These are phyloP conservation scores for Mycena amicta DNA, from an alignment of 768 basidiomycete genomes.

Conservation along the genomic window DNA sequence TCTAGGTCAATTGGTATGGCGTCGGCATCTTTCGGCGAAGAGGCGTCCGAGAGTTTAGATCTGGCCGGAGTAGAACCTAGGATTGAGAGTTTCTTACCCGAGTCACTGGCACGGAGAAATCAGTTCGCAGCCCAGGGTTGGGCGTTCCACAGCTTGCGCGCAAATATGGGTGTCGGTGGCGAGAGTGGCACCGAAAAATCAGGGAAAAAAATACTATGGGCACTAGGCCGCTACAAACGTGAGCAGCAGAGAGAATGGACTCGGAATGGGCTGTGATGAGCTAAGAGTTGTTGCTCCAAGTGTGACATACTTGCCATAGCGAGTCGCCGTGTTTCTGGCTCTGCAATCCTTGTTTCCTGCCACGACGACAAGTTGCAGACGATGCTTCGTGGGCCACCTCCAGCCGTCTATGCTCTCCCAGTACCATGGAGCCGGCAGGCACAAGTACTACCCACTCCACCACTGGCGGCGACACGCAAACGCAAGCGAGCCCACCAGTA, in stretches of 20 bases:
- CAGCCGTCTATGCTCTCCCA: constrained; percentile 63
- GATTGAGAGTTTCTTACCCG: too few species aligned
- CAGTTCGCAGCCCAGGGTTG: background rate
- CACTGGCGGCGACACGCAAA: constrained; percentile 68
- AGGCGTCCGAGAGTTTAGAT: too few species aligned
- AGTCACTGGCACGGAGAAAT: too few species aligned
- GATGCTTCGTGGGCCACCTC: constrained; percentile 76
- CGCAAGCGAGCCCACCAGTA: constrained; percentile 81
- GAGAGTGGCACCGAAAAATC: background rate
- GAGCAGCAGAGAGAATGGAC: background rate
- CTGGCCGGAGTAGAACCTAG: too few species aligned
- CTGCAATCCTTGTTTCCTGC: constrained; percentile 9
- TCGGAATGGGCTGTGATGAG: background rate
- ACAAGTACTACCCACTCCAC: constrained; percentile 72
- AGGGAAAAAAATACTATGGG: background rate
- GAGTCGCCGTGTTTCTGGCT: background rate
- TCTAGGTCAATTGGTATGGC: too few species aligned
- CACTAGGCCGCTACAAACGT: too few species aligned
- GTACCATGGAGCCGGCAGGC: constrained; percentile 61
- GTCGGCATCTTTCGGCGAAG: background rate
- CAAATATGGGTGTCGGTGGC: background rate
- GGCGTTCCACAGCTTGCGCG: background rate
- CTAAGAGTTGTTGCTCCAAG: background rate
- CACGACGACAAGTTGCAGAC: constrained; percentile 59
- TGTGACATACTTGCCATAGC: background rate